phyloP scores from a whole-genome alignment of 345 rosid genomes.

The Syzygium aromaticum region DNA sequence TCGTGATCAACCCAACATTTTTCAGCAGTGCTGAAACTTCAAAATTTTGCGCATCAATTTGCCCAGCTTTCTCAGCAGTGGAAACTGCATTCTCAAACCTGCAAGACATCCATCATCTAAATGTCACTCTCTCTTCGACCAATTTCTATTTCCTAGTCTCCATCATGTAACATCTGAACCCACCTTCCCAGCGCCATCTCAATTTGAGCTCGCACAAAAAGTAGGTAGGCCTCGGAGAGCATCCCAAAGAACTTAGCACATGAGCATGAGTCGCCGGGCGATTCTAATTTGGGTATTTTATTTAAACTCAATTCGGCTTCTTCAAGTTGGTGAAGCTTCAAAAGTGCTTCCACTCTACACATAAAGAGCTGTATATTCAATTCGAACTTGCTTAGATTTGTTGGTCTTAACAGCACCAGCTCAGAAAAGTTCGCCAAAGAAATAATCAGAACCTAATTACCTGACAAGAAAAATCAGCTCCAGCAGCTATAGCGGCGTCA shows the following conservation, averaged over 20 bases:
- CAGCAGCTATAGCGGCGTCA: conserved; percentile 66
- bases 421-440: background rate
- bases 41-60: conserved; percentile 56
- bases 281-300: conserved; percentile 39
- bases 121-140: conserved; percentile 17
- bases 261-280: conserved; percentile 22
- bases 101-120: conserved; percentile 40
- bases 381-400: conserved; percentile 1
- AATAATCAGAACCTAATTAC: conserved; percentile 19
- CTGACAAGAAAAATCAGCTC: conserved; percentile 85
- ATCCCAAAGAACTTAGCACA: conserved; percentile 62
- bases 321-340: conserved; percentile 76
- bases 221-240: conserved; percentile 66
- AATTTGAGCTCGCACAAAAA: conserved; percentile 67
- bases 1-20: conserved; percentile 55
- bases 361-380: conserved; percentile 70
- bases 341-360: conserved; percentile 93
- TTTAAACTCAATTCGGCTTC: conserved; percentile 55
- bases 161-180: conserved; percentile 14
- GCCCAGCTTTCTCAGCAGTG: conserved; percentile 72
- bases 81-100: conserved; percentile 90
- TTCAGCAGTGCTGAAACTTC: conserved; percentile 55
- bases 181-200: conserved; percentile 97
- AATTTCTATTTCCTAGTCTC: background rate
- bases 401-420: background rate